phyloP scores from a whole-genome alignment of 1,139 yeast genomes.

The Geotrichum citri-aurantii region DNA sequence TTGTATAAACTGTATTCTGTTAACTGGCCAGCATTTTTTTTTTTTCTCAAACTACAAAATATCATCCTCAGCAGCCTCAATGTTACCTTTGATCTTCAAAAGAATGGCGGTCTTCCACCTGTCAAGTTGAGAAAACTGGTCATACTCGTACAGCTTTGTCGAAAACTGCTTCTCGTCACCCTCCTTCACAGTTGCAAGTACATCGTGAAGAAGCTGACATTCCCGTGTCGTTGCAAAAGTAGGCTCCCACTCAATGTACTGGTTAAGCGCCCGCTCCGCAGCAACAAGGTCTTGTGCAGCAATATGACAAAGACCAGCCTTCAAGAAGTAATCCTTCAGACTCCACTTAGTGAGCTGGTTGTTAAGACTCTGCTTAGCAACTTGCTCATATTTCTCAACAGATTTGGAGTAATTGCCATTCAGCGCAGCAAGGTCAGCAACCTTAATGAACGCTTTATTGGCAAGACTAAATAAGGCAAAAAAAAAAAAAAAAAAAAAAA shows the following conservation, averaged over 20 bases:
- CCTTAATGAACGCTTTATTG: constrained; percentile 79
- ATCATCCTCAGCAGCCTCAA: constrained; percentile 70
- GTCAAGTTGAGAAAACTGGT: constrained; percentile 84
- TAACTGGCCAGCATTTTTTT: background rate
- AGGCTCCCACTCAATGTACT: constrained; percentile 67
- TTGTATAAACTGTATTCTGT: background rate
- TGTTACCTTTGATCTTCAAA: constrained; percentile 70
- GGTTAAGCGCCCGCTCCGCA: constrained; percentile 65
- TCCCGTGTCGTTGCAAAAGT: constrained; percentile 77
- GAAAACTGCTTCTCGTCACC: constrained; percentile 78
- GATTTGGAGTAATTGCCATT: constrained; percentile 69
- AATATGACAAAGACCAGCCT: constrained; percentile 73
- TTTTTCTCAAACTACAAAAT: constrained; percentile 23
- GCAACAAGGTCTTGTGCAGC: constrained; percentile 80
- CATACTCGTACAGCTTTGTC: constrained; percentile 72
- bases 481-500: background rate
- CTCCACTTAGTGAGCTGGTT: constrained; percentile 84
- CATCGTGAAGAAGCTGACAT: constrained; percentile 52
- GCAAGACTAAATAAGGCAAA: constrained; percentile 41
- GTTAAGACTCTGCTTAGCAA: constrained; percentile 69
- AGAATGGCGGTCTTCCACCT: constrained; percentile 87
- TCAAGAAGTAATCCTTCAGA: constrained; percentile 83
- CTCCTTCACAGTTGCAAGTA: constrained; percentile 65
- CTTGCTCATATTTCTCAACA: constrained; percentile 64
- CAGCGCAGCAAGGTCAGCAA: constrained; percentile 85